Evolutionary conservation across 176 grass and related monocot genomes (phyloP), one percentile per base, ranked within the genome.

Genomic region (Oryza meridionalis): DNA sequence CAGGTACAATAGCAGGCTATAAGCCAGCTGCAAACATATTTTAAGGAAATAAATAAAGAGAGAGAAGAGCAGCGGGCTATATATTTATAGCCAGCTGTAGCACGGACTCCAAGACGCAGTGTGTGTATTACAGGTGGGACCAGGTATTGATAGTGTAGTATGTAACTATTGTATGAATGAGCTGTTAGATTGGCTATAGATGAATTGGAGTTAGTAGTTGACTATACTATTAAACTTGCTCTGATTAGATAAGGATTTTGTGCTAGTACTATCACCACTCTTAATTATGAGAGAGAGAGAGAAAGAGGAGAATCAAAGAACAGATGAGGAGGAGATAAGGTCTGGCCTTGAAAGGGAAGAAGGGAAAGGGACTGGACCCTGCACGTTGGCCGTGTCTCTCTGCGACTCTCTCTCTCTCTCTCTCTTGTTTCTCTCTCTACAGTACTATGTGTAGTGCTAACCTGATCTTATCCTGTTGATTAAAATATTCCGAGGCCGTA

Each of bases 391-490:
- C 8, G 17, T 22, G 63, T 38, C 43, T 63, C 33, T 5, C 7
- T 44, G 46, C 11, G 11, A 46, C 12, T 31, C 29, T 47, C 46
- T 55, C 12, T 47, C 46, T 55, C 12, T 47, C 46, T 55, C 50
- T 19, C 50, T 55, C 15, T 19, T 55, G 51, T 19, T 55, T 55
- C 16, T 19, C 16, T 19, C 16, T 17, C 15, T 53, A 17, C 15
- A 55, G 43, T 6, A 7, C 29, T 15, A 31, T 31, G 64, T 68
- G 65, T 29, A n/a, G 75, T 7, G 32, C 6, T 70, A 32, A 49
- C 75, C 42, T 43, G 32, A 83, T 67, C 81, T 67, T 84, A 76
- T 85, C 77, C 71, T 85, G 72, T 89, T 81, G 10, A 44, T 22
- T 9, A 27, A 64, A 68, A 43, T 75, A 81, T 70, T 70, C 49